Conservation (phyloP, 805 yeast genomes). For the Candida anglica region DNA sequence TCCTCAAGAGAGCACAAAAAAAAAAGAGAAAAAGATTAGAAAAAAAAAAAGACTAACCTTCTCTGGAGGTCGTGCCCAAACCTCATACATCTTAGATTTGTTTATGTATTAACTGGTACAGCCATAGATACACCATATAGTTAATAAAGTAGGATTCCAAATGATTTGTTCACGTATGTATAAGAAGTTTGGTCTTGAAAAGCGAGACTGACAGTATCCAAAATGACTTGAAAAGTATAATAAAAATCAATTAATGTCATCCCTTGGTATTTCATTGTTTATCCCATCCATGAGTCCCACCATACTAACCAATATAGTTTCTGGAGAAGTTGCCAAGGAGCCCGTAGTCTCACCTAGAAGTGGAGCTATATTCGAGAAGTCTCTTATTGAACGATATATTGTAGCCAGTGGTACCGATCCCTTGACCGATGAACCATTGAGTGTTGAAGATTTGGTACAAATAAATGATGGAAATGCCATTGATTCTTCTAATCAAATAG, state of each 20-base stretch:
- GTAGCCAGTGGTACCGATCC: slow-evolving; percentile 73
- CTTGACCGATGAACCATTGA: slow-evolving; percentile 57
- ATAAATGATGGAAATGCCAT: slow-evolving; percentile 11
- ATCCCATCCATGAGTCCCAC: no score
- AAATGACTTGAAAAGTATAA: no score
- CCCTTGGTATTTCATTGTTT: no score
- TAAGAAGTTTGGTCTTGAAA: neutral
- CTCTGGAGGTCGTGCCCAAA: no score
- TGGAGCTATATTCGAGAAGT: slow-evolving; percentile 65
- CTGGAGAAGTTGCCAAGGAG: slow-evolving; percentile 64
- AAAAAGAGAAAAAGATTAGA: no score
- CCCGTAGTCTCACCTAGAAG: slow-evolving; percentile 79
- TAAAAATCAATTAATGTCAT: no score
- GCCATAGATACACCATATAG: no score
- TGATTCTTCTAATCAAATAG: slow-evolving; percentile 11
- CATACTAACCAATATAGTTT: slow-evolving; percentile 31
- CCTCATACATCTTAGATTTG: no score
- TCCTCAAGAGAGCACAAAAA: no score
- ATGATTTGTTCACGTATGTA: slow-evolving; percentile 21
- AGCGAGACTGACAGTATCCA: neutral
- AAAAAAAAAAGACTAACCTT: no score
- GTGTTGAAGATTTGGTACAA: slow-evolving; percentile 53
- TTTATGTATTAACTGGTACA: no score
- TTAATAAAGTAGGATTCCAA: no score
- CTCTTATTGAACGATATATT: slow-evolving; percentile 58